A percentile compares a stretch with the other conserved stretches of the same genome.
phyloP scores from a whole-genome alignment of 169 alveolate genomes.

The Plasmodium sp. region DNA sequence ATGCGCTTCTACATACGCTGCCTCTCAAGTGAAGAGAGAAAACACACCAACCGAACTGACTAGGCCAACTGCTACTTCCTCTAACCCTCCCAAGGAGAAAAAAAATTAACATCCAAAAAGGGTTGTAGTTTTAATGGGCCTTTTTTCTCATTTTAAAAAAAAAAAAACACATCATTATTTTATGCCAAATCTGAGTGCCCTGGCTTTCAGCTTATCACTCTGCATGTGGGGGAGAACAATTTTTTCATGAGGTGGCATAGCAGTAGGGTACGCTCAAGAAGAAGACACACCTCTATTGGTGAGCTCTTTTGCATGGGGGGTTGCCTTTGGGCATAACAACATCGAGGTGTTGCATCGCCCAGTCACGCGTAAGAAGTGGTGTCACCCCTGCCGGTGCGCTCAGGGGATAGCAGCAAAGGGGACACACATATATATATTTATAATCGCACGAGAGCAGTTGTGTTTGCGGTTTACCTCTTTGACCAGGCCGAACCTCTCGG shows the following conservation, averaged over 20 bases:
- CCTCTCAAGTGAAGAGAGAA: not conserved
- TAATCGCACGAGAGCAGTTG: not conserved
- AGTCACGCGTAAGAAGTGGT: not conserved
- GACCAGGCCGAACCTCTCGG: slow-evolving; percentile 61
- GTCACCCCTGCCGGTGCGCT: not conserved
- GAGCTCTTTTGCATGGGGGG: not conserved
- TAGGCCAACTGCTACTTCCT: not conserved
- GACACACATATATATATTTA: not conserved
- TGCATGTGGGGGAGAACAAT: not conserved
- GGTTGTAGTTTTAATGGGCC: not conserved
- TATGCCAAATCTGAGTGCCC: slow-evolving; percentile 72
- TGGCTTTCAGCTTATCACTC: slow-evolving; percentile 70
- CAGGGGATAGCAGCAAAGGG: not conserved
- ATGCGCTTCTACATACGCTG: not conserved
- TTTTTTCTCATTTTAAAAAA: not conserved
- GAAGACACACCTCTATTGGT: not conserved
- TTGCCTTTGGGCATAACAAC: not conserved
- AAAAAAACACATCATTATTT: not conserved
- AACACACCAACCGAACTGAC: not conserved
- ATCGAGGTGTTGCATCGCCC: not conserved
- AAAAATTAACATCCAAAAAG: not conserved
- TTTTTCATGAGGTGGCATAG: not conserved
- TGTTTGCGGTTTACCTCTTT: slow-evolving; percentile 26
- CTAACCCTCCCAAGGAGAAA: not conserved
- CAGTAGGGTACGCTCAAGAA: not conserved